phyloP scores from a whole-genome alignment of 2,329 filamentous ascomycete species.

The Ophiostoma ips region DNA sequence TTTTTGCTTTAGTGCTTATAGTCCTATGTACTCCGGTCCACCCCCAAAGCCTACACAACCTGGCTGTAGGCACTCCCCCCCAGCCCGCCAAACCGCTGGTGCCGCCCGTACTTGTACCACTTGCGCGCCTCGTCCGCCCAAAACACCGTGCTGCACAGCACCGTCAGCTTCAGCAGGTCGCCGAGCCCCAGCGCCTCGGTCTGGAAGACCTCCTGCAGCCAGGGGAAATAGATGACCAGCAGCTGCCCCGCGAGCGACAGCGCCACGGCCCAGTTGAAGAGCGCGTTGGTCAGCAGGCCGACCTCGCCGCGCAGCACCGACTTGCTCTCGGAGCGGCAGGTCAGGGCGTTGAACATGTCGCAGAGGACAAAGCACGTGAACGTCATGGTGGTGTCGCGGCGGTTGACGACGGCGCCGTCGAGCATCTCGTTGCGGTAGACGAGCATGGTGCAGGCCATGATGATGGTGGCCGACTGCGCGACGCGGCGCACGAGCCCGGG shows the following conservation, averaged over 20 bases:
- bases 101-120: constrained; percentile 48
- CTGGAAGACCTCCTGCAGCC: constrained; percentile 88
- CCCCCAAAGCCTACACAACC: constrained; percentile 38
- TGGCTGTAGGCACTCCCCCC: constrained; percentile 42
- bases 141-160: constrained; percentile 79
- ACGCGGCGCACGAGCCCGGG: constrained; percentile 69
- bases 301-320: constrained; percentile 79
- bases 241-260: constrained; percentile 75
- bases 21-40: too few species aligned
- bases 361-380: constrained; percentile 98
- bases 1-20: too few species aligned
- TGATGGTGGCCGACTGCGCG: constrained; percentile 71
- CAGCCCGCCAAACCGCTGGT: constrained; percentile 37
- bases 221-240: constrained; percentile 87
- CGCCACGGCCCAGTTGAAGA: constrained; percentile 93
- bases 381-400: constrained; percentile 96
- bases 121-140: constrained; percentile 91
- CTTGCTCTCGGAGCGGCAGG: constrained; percentile 83
- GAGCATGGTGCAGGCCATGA: constrained; percentile 82
- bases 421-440: constrained; percentile 90
- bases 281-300: constrained; percentile 67
- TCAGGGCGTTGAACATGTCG: constrained; percentile 98
- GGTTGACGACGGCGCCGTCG: constrained; percentile 66
- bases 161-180: constrained; percentile 60
- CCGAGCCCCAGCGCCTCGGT: constrained; percentile 67